Evolutionary conservation across 2,329 filamentous ascomycete genomes (phyloP), one percentile per base, ranked within the genome.

Genomic region (Rhinocladiella mackenziei): DNA sequence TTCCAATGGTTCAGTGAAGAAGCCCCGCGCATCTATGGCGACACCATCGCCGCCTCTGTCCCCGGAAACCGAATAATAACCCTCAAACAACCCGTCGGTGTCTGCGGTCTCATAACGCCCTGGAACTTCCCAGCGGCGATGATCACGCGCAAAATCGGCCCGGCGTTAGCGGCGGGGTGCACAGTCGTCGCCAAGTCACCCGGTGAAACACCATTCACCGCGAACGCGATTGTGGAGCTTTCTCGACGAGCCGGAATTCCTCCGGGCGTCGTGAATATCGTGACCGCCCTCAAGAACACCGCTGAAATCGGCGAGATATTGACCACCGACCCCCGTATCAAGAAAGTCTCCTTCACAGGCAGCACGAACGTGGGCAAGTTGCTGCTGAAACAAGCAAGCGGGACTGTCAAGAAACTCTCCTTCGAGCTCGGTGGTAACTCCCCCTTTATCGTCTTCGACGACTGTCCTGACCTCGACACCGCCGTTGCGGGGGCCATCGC

Each of bases 361-460:
- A 78, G 74, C 23, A 83, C 79, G 1, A 72, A 72, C 32, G 79
- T 83, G 3, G 79, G 79, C 17, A 80, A 76, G 55, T 68, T 96
- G 69, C 78, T 98, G 42, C 95, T 96, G 89, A 85, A 86, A 71
- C 89, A 96, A 67, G 83, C 84, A 8, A 80, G 89, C 0, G 76
- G 78, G 29, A 95, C 89, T 0, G 70, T 88, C 19, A 97, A 97
- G 76, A 86, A 86, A 62, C 72, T 86, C 1, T 92, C 86, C 0
- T 85, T 95, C 64, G 91, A 97, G 64, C 83, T 97, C 1, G 91
- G 91, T 42, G 92, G 91, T 35, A 97, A 97, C 64, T 86, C 91
- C 0, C 91, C 91, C 1, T 94, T 96, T 63, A 96, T 97, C 55
- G 88, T 97, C 23, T 97, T 97, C 61, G 89, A 97, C 60, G 91